Conservation (phyloP, 1,284 basidiomycete species). For the Cryptococcus sp. region DNA sequence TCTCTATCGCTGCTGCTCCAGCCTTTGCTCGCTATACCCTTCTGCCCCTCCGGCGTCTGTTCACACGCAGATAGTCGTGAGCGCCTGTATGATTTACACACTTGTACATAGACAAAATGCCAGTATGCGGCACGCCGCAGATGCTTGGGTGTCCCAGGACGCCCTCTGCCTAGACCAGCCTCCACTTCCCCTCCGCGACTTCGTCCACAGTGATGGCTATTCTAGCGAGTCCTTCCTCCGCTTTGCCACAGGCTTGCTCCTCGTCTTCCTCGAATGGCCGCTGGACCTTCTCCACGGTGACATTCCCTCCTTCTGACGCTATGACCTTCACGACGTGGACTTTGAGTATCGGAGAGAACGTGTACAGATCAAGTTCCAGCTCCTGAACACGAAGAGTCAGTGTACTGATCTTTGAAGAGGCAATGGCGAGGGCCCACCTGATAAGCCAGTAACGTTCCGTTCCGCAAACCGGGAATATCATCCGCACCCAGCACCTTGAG, state of each 20-base stretch:
- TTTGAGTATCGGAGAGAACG: conserved; percentile 37
- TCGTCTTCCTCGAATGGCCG: conserved; percentile 7
- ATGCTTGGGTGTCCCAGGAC: not conserved
- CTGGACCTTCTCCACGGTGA: conserved; percentile 7
- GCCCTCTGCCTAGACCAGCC: not conserved
- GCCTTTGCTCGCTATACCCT: conserved; percentile 65
- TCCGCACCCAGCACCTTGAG: not conserved
- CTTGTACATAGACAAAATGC: not conserved
- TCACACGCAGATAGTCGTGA: not conserved
- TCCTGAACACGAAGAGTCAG: conserved; percentile 20
- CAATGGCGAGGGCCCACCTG: conserved; percentile 25
- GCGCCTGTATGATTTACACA: not conserved
- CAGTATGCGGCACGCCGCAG: not conserved
- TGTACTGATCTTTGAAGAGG: not conserved
- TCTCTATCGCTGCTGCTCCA: conserved; percentile 71
- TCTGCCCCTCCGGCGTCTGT: conserved; percentile 55
- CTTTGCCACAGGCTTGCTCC: not conserved
- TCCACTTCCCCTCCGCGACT: conserved; percentile 1
- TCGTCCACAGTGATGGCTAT: not conserved
- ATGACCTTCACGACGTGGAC: conserved; percentile 25
- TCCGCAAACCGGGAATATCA: no score
- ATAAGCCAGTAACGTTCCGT: conserved; percentile 27
- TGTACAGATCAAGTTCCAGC: conserved; percentile 33
- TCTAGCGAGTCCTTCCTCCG: not conserved
- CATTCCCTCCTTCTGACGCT: not conserved